A percentile compares a stretch with the other conserved stretches of the same genome.
Evolutionary conservation across 805 yeast genomes (phyloP).

Genomic region (Ogataea glucozyma): DNA sequence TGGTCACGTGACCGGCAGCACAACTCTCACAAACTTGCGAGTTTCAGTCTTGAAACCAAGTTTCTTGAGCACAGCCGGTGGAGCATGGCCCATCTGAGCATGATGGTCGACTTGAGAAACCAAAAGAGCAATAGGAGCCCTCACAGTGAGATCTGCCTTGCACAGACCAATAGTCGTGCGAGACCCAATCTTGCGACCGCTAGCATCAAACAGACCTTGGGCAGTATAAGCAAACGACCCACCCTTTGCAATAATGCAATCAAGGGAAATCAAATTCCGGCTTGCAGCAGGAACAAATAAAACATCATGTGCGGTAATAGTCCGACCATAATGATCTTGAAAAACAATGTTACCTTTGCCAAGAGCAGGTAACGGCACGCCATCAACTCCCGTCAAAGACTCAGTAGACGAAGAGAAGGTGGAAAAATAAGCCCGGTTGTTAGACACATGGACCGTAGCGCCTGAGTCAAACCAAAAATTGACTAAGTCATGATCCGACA

Average conservation of each 20-base stretch:
- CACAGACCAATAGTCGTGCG: neutral
- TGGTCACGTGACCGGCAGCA: slow-evolving; percentile 1
- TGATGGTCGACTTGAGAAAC: slow-evolving; percentile 1
- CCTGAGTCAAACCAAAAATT: slow-evolving; percentile 6
- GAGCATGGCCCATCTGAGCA: neutral
- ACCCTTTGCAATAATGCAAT: neutral
- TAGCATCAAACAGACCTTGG: neutral
- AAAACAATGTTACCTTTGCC: slow-evolving; percentile 1
- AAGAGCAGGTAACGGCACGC: slow-evolving; percentile 1
- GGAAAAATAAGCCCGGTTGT: slow-evolving; percentile 5
- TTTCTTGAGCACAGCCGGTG: neutral
- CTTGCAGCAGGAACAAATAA: neutral
- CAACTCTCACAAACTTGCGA: neutral
- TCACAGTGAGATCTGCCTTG: neutral
- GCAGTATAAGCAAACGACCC: slow-evolving; percentile 1
- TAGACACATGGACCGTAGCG: slow-evolving; percentile 4
- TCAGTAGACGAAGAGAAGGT: neutral
- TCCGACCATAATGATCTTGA: neutral
- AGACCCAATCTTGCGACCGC: neutral
- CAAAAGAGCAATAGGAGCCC: neutral
- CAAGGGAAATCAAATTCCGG: slow-evolving; percentile 1
- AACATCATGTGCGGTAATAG: slow-evolving; percentile 3
- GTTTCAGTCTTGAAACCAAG: neutral
- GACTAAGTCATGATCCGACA: neutral
- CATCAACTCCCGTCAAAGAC: slow-evolving; percentile 1